Percentiles rank a stretch among this genome's conserved stretches.
Conservation (phyloP, 306 rosid species). For the Castanospermum australe region DNA sequence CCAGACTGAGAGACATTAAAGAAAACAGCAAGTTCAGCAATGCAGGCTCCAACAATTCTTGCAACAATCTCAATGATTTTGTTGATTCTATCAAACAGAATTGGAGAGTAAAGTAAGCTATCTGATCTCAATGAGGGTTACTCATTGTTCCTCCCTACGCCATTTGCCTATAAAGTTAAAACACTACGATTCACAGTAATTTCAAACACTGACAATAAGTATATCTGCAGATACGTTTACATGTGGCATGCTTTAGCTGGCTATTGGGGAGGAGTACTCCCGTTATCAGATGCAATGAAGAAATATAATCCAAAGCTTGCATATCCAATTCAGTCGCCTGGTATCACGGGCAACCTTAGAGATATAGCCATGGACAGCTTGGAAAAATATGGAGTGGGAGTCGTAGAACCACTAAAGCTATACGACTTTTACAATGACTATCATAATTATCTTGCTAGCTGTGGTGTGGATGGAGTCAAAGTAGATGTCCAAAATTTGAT, state of each 20-base stretch:
- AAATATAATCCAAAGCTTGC: conserved; percentile 56
- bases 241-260: conserved; percentile 84
- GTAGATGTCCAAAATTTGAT: conserved; percentile 70
- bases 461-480: conserved; percentile 72
- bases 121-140: conserved; percentile 2
- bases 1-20: conserved; percentile 56
- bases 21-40: conserved; percentile 65
- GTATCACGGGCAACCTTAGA: conserved; percentile 47
- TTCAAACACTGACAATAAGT: neutral
- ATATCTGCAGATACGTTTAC: conserved; percentile 52
- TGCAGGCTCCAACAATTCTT: conserved; percentile 31
- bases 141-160: neutral
- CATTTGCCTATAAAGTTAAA: neutral
- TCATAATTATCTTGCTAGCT: conserved; percentile 63
- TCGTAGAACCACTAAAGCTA: conserved; percentile 51
- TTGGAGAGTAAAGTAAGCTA: conserved; percentile 63
- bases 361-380: conserved; percentile 54
- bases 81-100: conserved; percentile 49
- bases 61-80: conserved; percentile 48
- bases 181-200: neutral
- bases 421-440: conserved; percentile 60
- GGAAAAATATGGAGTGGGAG: conserved; percentile 74
- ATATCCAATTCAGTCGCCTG: conserved; percentile 64
- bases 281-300: conserved; percentile 53
- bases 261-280: conserved; percentile 80